Evolutionary conservation across 495 filamentous ascomycete species (phyloP), one percentile per base, ranked within the genome.

Genomic region (Lasiosphaeris hirsuta): DNA sequence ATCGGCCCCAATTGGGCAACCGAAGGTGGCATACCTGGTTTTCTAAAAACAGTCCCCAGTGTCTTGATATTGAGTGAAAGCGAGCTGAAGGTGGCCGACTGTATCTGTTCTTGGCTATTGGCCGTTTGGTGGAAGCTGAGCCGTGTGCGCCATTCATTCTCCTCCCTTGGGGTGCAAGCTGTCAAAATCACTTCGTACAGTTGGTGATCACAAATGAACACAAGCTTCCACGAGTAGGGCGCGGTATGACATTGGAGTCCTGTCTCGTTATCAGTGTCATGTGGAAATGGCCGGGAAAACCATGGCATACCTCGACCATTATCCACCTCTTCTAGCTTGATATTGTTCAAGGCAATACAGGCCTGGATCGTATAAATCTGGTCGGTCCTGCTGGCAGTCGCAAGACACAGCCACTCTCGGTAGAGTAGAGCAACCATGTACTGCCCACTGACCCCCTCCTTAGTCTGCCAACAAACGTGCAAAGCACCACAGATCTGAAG

Each of bases 341-440:
- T 73, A 62, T 89, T 86, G 18, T 72, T 77, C 19, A 96, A 72
- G 47, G 84, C 78, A 49, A 97, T 81, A 62, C 85, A 89, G 17
- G 89, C 88, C 54, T 91, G 82, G 44, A 92, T 83, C 43, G 81
- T 84, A 64, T 94, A 89, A 33, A 80, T 76, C 30, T 80, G 80
- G 39, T 80, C 79, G 7, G 75, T 74, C 51, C 85, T 83, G 33
- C 79, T 72, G 15, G 82, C 78, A 41, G 81, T 85, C 2, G 91
- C 92, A 30, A 98, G 78, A 40, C 96, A 77, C 19, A 98, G 71
- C 64, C 91, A 89, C 23, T 87, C 83, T 34, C 84, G 84, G 68
- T 96, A 97, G 1, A 98, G 79, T n/a, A 90, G 79, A 61, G 88
- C 92, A 18, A 89, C 84, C 83, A 96, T 85, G 70, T 96, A 97